Conservation (phyloP, 371 early-diverging fungal genomes). For the Apophysomyces elegans region DNA sequence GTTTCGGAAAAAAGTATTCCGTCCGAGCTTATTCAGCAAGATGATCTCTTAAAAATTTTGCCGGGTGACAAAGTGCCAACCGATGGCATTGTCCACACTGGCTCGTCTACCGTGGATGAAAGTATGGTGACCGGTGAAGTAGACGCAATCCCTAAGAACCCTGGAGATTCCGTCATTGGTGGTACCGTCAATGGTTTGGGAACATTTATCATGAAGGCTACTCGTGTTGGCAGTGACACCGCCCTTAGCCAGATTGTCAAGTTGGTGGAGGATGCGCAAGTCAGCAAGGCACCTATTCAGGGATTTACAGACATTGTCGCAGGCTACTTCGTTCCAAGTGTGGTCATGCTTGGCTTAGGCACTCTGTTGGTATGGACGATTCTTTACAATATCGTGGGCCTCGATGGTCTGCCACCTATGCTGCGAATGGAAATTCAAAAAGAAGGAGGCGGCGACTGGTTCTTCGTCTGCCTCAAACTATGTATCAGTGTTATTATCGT, state of each 20-base stretch:
- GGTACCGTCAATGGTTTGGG: conserved; percentile 93
- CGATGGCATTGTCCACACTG: conserved; percentile 89
- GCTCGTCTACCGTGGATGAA: conserved; percentile 92
- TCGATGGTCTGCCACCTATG: conserved; percentile 55
- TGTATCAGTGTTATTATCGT: conserved; percentile 96
- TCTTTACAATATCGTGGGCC: conserved; percentile 51
- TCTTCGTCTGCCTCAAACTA: conserved; percentile 85
- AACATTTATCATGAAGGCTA: conserved; percentile 72
- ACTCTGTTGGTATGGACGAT: conserved; percentile 85
- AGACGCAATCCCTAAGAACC: conserved; percentile 81
- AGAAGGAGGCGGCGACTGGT: conserved; percentile 66
- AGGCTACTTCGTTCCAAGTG: conserved; percentile 89
- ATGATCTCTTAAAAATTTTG: conserved; percentile 83
- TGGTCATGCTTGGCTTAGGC: conserved; percentile 69
- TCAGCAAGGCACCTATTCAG: conserved; percentile 87
- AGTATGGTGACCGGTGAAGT: conserved; percentile 98
- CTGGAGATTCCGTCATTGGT: conserved; percentile 77
- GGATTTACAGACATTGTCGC: conserved; percentile 83
- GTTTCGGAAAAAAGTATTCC: conserved; percentile 75
- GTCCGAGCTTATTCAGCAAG: conserved; percentile 83
- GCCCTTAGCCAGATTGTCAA: conserved; percentile 86
- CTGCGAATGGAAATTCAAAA: conserved; percentile 55
- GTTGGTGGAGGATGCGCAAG: conserved; percentile 89
- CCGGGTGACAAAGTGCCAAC: conserved; percentile 95
- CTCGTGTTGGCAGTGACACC: conserved; percentile 83